A percentile compares a stretch with the other conserved stretches of the same genome.
Conservation (phyloP, 1,139 yeast genomes). For the Suhomyces bolitotheri region DNA sequence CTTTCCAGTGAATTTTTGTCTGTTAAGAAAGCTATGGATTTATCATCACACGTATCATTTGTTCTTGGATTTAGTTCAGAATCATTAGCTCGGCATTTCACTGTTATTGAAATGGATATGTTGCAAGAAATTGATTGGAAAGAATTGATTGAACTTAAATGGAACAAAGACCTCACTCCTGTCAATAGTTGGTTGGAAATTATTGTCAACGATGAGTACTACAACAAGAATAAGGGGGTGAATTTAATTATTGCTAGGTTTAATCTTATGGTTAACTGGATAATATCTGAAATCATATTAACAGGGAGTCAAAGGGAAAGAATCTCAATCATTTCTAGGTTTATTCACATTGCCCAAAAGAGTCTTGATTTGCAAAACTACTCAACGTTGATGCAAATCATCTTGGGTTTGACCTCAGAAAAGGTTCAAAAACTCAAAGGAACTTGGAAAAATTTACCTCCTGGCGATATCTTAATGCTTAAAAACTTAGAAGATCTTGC, state of each 20-base stretch:
- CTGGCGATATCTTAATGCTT: conserved; percentile 60
- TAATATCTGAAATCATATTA: conserved; percentile 78
- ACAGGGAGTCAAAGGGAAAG: conserved; percentile 62
- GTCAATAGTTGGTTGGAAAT: conserved; percentile 87
- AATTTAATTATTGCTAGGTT: conserved; percentile 86
- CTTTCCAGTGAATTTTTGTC: conserved; percentile 32
- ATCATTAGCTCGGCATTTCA: conserved; percentile 73
- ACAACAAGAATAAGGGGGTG: conserved; percentile 60
- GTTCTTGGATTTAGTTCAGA: conserved; percentile 68
- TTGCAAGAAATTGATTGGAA: conserved; percentile 89
- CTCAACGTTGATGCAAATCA: conserved; percentile 83
- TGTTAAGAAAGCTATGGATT: conserved; percentile 39
- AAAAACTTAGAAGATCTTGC: conserved; percentile 65
- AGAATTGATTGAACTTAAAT: conserved; percentile 74
- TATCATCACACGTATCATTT: conserved; percentile 69
- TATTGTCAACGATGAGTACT: conserved; percentile 59
- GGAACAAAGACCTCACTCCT: conserved; percentile 68
- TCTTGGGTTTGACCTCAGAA: conserved; percentile 78
- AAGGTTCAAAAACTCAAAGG: conserved; percentile 58
- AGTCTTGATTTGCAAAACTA: conserved; percentile 75
- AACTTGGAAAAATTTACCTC: conserved; percentile 71
- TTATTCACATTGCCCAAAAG: conserved; percentile 81
- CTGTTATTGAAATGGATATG: conserved; percentile 82
- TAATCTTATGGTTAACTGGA: conserved; percentile 90
- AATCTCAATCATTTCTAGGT: conserved; percentile 68